phyloP scores from a whole-genome alignment of 2,329 filamentous ascomycete species.

The Sphaerulina musiva region DNA sequence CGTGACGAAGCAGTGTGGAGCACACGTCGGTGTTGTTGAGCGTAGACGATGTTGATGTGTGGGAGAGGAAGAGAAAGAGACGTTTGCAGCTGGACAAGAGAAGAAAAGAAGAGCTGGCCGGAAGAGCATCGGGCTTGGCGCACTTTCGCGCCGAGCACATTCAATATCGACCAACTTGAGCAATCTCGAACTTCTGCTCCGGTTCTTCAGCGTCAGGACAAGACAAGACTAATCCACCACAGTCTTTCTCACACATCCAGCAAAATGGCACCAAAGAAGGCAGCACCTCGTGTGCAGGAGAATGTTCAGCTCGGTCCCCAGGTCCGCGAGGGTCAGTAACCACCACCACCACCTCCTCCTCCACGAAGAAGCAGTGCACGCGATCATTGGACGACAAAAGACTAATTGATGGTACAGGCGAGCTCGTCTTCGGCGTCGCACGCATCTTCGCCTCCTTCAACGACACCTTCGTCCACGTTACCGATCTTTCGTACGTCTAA shows the following conservation, averaged over 20 bases:
- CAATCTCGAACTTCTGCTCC: constrained; percentile 9
- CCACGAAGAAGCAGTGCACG: constrained; percentile 1
- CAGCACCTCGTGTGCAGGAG: constrained; percentile 74
- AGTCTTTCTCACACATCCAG: constrained; percentile 9
- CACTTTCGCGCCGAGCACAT: constrained; percentile 5
- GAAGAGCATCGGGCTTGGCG: constrained; percentile 11
- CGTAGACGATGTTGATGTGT: constrained; percentile 3
- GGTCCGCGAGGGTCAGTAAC: constrained; percentile 77
- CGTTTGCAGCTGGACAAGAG: constrained; percentile 1
- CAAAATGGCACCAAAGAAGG: constrained; percentile 91
- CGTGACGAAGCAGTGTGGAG: background rate
- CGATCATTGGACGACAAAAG: constrained; percentile 5
- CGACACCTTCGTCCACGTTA: constrained; percentile 78
- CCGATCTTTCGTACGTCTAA: constrained; percentile 67
- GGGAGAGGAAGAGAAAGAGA: constrained; percentile 9
- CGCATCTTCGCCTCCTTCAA: constrained; percentile 86
- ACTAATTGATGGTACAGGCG: constrained; percentile 52
- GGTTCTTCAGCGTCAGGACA: constrained; percentile 17
- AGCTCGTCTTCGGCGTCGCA: constrained; percentile 96
- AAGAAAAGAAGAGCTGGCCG: background rate
- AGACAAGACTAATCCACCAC: constrained; percentile 21
- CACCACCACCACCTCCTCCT: background rate
- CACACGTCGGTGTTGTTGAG: background rate
- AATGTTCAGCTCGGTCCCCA: constrained; percentile 98
- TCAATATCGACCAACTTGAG: background rate